Base-by-base conservation (phyloP, 148 eudicot species). In the Vaccinium myrtillus region DNA sequence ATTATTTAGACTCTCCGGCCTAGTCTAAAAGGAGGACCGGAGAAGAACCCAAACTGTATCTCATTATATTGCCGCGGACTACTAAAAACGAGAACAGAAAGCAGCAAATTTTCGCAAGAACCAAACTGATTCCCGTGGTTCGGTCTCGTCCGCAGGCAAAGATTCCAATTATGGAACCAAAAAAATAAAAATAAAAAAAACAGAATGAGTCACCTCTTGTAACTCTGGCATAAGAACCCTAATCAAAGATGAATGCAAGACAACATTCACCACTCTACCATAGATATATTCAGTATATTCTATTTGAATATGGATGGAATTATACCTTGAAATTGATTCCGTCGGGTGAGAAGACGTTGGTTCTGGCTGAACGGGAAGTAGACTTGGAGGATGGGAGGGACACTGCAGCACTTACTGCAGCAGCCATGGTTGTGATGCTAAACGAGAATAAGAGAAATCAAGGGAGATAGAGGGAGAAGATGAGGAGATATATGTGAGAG, bases 361-460 rank as follows among this genome's bases (percentile, higher is more conserved):
- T 80, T 90, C 93, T 89, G 32, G 92, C 27, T 74, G 97, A 78
- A 36, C 93, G 90, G 23, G 94, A 81, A 49, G 94, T 32, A 27
- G 98, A 90, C 71, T 94, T 95, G 59, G 98, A 90, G 2, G 98
- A 89, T 39, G 98, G 95, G 77, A 94, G 92, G 65, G 98, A 92
- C 21, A 97, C 94, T 78, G 98, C 90, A 82, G 98, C 96, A 87
- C 93, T 95, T 2, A 95, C 93, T 86, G 99, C 95, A 83, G 98
- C 86, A 88, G 99, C 99, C 99, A 97, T 97, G 69, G 89, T 73
- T 88, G 85, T 13, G 55, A 76, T 76, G 14, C 75, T 82, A 83
- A 71, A 55, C 9, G 63, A 77, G 78, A 48, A 23, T 1, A 23
- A 9, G 13, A 16, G 18, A 54, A 27, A 85, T 16, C 59, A n/a